A percentile compares a stretch with the other conserved stretches of the same genome.
phyloP scores from a whole-genome alignment of 108 stramenopile genomes.

The Fragilaria crotonensis region DNA sequence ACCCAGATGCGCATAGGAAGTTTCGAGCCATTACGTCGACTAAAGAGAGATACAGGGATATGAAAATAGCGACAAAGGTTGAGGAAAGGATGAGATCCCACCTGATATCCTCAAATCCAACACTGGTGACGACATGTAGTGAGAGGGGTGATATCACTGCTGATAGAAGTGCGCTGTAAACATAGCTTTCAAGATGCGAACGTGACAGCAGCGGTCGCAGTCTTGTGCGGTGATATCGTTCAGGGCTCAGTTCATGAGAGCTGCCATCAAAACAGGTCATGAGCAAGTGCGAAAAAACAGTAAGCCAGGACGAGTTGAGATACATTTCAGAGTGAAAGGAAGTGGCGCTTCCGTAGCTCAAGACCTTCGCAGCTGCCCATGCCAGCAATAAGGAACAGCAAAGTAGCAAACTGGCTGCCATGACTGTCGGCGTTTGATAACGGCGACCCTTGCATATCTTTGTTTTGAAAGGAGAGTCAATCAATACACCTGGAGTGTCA shows the following conservation, averaged over 20 bases:
- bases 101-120: neutral
- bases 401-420: neutral
- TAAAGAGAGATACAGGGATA: conserved; percentile 10
- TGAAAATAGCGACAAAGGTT: neutral
- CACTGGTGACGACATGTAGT: neutral
- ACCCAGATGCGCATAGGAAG: conserved; percentile 12
- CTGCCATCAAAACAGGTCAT: conserved; percentile 16
- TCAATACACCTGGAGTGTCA: neutral
- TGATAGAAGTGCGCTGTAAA: neutral
- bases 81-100: conserved; percentile 2
- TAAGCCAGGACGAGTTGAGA: conserved; percentile 4
- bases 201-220: neutral
- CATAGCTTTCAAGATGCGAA: neutral
- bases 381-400: neutral
- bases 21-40: conserved; percentile 17
- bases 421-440: conserved; percentile 11
- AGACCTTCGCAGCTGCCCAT: neutral
- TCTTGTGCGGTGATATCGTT: conserved; percentile 1
- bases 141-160: neutral
- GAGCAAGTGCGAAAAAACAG: conserved; percentile 9
- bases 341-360: neutral
- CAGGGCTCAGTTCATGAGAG: conserved; percentile 26
- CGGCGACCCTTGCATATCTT: conserved; percentile 11
- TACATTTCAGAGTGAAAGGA: neutral
- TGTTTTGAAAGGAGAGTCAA: neutral